These are phyloP conservation scores for Gentiana dahurica DNA, from an alignment of 257 asterid species.

Conservation along the genomic window DNA sequence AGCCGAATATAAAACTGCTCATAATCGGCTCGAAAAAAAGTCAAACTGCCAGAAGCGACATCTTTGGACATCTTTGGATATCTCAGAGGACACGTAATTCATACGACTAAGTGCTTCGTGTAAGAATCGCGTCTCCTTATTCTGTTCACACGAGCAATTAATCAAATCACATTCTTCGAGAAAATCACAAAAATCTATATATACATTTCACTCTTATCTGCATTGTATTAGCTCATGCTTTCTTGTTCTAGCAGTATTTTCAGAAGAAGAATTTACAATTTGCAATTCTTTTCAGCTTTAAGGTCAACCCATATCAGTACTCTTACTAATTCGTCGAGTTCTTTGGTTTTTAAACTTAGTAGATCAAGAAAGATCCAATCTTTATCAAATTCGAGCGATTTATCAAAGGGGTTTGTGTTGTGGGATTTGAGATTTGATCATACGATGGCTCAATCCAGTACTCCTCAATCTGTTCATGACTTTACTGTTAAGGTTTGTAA, in stretches of 20 bases:
- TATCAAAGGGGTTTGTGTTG: conserved; percentile 8
- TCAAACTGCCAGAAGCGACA: too few species aligned
- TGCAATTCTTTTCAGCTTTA: conserved; percentile 13
- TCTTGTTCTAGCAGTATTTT: conserved; percentile 13
- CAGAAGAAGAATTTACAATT: conserved; percentile 3
- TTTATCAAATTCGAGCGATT: neutral
- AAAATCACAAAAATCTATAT: neutral
- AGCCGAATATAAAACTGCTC: too few species aligned
- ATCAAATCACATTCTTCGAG: neutral
- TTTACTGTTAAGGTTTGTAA: conserved; percentile 69
- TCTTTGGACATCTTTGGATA: neutral
- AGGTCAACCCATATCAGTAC: conserved; percentile 18
- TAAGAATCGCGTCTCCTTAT: neutral
- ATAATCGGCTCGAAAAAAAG: too few species aligned
- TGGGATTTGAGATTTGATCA: conserved; percentile 12
- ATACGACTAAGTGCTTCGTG: neutral
- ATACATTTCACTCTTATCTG: conserved; percentile 1
- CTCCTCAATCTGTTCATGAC: conserved; percentile 67
- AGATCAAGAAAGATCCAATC: conserved; percentile 8
- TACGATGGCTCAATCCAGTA: conserved; percentile 47
- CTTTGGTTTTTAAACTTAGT: conserved; percentile 7
- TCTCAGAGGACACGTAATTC: neutral
- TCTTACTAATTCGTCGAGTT: conserved; percentile 7
- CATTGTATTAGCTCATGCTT: conserved; percentile 9
- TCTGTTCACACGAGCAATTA: too few species aligned